Conservation (phyloP, 192 early-diverging fungal genomes). For the Mortierella claussenii region DNA sequence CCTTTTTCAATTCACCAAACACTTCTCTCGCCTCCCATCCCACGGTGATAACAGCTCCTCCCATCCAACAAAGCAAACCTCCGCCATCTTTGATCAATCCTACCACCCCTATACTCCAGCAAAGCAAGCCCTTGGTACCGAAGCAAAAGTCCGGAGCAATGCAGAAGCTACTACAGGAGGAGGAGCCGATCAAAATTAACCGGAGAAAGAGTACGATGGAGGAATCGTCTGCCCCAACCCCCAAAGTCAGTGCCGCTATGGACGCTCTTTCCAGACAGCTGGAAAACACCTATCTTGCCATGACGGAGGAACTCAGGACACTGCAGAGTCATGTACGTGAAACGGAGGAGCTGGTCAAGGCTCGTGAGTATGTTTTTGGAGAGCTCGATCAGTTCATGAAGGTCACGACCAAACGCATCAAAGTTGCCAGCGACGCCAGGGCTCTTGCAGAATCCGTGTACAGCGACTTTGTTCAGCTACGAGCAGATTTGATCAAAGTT, state of each 20-base stretch:
- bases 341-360: conserved; percentile 42
- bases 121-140: not conserved
- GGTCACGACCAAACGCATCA: conserved; percentile 34
- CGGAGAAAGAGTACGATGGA: conserved; percentile 17
- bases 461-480: conserved; percentile 22
- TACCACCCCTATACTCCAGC: conserved; percentile 4
- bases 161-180: conserved; percentile 41
- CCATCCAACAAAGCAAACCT: conserved; percentile 7
- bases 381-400: conserved; percentile 40
- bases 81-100: no score
- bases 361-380: conserved; percentile 40
- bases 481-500: conserved; percentile 37
- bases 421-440: conserved; percentile 17
- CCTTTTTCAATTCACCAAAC: not conserved
- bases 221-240: conserved; percentile 16
- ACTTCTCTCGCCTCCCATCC: conserved; percentile 21
- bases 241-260: conserved; percentile 40
- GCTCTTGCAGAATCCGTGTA: conserved; percentile 8
- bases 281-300: conserved; percentile 40
- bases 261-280: conserved; percentile 43
- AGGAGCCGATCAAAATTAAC: conserved; percentile 11
- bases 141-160: conserved; percentile 7
- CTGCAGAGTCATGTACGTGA: conserved; percentile 32
- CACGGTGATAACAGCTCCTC: conserved; percentile 11
- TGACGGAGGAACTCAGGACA: conserved; percentile 46